Evolutionary conservation across 345 rosid genomes (phyloP), one percentile per base, ranked within the genome.

Genomic region (Eucalyptus regnans): DNA sequence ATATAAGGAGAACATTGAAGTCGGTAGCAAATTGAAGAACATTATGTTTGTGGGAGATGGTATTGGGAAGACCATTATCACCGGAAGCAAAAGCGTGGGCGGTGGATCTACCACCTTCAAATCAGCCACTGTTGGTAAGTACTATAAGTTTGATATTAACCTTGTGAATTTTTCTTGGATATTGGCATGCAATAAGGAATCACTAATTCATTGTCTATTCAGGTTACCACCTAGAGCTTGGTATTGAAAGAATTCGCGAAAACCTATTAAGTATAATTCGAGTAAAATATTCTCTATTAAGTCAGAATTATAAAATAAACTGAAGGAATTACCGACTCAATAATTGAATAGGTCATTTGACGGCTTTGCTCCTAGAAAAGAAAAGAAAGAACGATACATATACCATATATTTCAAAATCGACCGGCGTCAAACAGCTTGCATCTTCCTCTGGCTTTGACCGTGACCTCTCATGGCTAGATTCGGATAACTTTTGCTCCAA

Each of bases 111-210:
- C 99, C 50, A 97, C 99, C 86, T 97, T 96, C 91, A 93, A 93
- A 15, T 96, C 99, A 33, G 99, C 99, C 25, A 97, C 99, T 27
- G 95, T 97, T 88, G 99, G 99, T 97, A 90, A 93, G 99, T 89
- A 46, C 80, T 23, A 31, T 37, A 17, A 52, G 64, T 29, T 52
- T 60, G 66, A 60, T 27, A 27, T 60, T 12, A 60, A 60, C 66
- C 31, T 27, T 60, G 3, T 60, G 31, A 60, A 12, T 25, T 27
- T 27, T 60, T 60, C 31, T 60, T 27, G 4, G 5, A 60, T 25
- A 60, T 27, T 60, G 29, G 16, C 76, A 66, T n/a, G 76, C 76
- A 66, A 64, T n/a, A 66, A 66, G 6, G 41, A 68, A 68, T 68
- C 23, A 17, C 41, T 33, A 68, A 68, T 33, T 33, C 25, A 68